Evolutionary conservation across 495 filamentous ascomycete species (phyloP).

Genomic region (Pyronema omphalodes): DNA sequence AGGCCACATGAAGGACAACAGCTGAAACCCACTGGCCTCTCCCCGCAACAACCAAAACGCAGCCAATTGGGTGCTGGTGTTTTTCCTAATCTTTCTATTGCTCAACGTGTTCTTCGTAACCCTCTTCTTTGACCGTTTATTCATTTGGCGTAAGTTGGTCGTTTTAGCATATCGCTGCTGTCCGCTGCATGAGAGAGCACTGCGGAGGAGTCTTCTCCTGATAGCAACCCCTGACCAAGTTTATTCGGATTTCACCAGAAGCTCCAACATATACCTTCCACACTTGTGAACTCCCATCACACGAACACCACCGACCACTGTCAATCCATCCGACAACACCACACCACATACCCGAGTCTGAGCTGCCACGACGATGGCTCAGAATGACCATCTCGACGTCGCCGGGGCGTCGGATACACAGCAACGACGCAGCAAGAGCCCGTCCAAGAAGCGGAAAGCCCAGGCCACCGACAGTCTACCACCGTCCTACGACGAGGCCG

Average conservation of each 20-base stretch:
- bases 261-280: not conserved
- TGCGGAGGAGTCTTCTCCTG: not conserved
- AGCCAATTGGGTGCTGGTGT: not conserved
- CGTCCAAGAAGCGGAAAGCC: not conserved
- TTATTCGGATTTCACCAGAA: not conserved
- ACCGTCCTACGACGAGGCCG: not conserved
- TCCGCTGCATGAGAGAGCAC: not conserved
- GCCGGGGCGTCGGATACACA: not conserved
- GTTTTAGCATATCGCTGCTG: too few relatives aligned
- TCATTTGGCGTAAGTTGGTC: not conserved
- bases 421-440: conserved; percentile 1
- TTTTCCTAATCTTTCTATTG: not conserved
- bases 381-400: conserved; percentile 1
- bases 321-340: not conserved
- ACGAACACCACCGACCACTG: too few relatives aligned
- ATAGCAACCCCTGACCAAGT: not conserved
- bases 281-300: not conserved
- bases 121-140: not conserved
- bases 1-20: not conserved
- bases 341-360: not conserved
- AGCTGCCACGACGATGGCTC: not conserved
- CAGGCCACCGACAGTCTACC: not conserved
- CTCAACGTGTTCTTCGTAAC: not conserved
- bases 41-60: not conserved
- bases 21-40: not conserved